Base-by-base conservation (phyloP, 164 flowering plant species). In the Umbilicus rupestris region DNA sequence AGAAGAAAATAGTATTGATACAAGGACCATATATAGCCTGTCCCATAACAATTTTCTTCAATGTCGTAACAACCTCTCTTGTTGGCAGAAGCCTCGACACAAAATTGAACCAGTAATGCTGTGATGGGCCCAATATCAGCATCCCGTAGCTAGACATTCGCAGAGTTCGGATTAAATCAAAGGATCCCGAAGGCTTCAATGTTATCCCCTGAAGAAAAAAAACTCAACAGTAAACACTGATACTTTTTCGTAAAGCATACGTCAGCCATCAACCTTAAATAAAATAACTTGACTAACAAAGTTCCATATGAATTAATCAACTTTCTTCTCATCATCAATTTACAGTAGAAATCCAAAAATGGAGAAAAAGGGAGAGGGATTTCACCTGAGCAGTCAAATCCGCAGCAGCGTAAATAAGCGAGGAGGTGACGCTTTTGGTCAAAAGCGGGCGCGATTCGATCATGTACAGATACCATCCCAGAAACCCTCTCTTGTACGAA, bases 91-190 rank as follows among this genome's bases (percentile, higher is more conserved):
- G 14, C 58, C 52, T 76, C 6, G 79, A 80, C 57, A 83, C 35
- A 62, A 66, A 76, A 67, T 75, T 82, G 62, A 85, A 85, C 89
- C 89, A 85, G 12, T 68, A 2, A 65, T 85, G 87, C 67, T 80
- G 87, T 39, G 81, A 66, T 41, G 87, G 85, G 50, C 89, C 87
- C 59, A 83, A 73, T 35, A 85, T 67, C 28, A 85, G 50, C 77
- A 85, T 31, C 17, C 85, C 89, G 69, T 66, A 83, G 5, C 58
- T 68, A 15, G 83, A 78, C 78, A 85, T 83, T 9, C 89, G 73
- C n/a, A 69, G n/a, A 39, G 84, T 82, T 68, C 89, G 73, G 20
- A 72, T 44, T 19, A 33, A 49, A 71, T 85, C 89, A 62, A 71
- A 70, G 20, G 83, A 71, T 58, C 64, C 76, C 14, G 78, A 62